Percentiles rank a stretch among this genome's conserved stretches.
Conservation (phyloP, 306 rosid genomes). For the Acmispon strigosus region DNA sequence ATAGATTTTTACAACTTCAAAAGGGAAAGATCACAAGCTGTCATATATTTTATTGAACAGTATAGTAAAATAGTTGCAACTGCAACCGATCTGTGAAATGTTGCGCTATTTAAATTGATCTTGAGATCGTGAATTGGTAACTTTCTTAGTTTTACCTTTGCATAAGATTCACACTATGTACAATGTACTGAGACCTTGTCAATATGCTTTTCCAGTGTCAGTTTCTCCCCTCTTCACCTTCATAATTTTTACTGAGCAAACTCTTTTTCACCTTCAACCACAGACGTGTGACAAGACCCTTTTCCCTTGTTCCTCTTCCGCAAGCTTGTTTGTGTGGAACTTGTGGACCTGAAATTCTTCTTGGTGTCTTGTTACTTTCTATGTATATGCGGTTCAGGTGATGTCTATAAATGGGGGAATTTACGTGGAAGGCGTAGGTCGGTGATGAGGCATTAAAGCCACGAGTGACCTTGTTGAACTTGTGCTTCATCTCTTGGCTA, state of each 20-base stretch:
- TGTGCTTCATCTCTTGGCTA: slow-evolving; percentile 27
- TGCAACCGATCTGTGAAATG: background rate
- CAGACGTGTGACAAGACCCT: slow-evolving; percentile 35
- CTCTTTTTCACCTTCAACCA: slow-evolving; percentile 62
- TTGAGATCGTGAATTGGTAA: background rate
- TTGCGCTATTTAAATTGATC: background rate
- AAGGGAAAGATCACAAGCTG: slow-evolving; percentile 1
- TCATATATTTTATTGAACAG: slow-evolving; percentile 11
- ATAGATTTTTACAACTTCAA: background rate
- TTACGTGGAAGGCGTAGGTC: slow-evolving; percentile 12
- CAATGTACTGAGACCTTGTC: background rate
- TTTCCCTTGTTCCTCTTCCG: slow-evolving; percentile 12
- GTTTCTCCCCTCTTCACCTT: slow-evolving; percentile 3
- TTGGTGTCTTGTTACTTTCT: slow-evolving; percentile 23
- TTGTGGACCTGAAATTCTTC: slow-evolving; percentile 29
- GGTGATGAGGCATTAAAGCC: slow-evolving; percentile 34
- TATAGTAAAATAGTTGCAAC: background rate
- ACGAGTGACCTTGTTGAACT: slow-evolving; percentile 34
- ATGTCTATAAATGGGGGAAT: slow-evolving; percentile 32
- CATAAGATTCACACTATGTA: background rate
- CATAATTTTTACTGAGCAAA: slow-evolving; percentile 29
- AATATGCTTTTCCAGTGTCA: background rate
- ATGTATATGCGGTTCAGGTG: slow-evolving; percentile 26
- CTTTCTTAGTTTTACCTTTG: background rate
- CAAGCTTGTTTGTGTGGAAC: slow-evolving; percentile 3